Base-by-base conservation (phyloP, 2,329 filamentous ascomycete genomes). In the Fusarium continuum region DNA sequence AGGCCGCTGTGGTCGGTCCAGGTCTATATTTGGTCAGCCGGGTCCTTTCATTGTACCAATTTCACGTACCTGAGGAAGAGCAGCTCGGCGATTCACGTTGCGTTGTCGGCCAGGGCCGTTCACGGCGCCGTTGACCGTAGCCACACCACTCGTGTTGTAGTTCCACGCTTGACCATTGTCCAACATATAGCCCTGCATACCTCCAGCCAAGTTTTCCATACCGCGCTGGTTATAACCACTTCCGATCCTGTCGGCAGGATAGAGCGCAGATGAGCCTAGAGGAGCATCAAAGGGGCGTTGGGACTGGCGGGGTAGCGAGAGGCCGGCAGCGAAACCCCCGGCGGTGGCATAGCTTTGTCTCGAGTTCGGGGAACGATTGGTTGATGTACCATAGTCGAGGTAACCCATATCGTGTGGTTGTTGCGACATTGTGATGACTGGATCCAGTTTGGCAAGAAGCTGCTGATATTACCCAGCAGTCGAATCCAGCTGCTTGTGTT, bases 131-230 rank as follows among this genome's bases (percentile, higher is more conserved):
- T 84, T 82, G 58, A 85, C 79, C 0, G 83, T 85, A 19, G 82
- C 82, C 64, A 92, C 91, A 40, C 87, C 89, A 71, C 85, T 86
- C 70, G 85, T 87, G 57, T 79, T 82, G 67, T 92, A 88, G 74
- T 88, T 91, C 93, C 93, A 97, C 17, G 89, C 88, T 72, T 92
- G 90, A 73, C 88, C 86, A 72, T 93, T 91, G 68, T 93, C 81
- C 49, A 84, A 71, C 78, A 85, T 81, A 58, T 84, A 85, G 26
- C 75, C 76, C 25, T 80, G 80, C 72, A 83, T 73, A 55, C 76
- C 70, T 29, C 72, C 72, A 65, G 76, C 67, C 74, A 83, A 77
- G 70, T 75, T 75, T 54, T 81, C 85, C 70, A 86, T 83, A 55
- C 82, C 84, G 64, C 91, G 89, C 47, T 80, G 80, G 53, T 83